Conservation (phyloP, 164 flowering plant species). For the Magnolia sinica region DNA sequence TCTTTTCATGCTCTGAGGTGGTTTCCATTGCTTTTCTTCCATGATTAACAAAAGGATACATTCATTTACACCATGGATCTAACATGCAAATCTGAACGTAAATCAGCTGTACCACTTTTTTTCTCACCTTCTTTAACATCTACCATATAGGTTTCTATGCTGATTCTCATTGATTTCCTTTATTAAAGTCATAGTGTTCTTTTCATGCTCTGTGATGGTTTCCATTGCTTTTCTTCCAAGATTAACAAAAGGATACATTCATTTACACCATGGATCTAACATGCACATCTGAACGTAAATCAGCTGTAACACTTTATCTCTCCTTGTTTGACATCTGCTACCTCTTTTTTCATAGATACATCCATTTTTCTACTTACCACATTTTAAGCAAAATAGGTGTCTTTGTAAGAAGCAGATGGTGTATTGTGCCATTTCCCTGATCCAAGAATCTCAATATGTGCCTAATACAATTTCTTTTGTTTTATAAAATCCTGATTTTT, state of each 20-base stretch:
- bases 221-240: background rate
- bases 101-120: background rate
- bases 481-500: too few relatives aligned
- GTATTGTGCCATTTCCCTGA: too few relatives aligned
- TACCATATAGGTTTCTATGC: slow-evolving; percentile 28
- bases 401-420: too few relatives aligned
- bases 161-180: slow-evolving; percentile 18
- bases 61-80: too few relatives aligned
- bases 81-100: background rate
- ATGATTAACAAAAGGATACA: too few relatives aligned
- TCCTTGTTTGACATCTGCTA: too few relatives aligned
- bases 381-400: background rate
- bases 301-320: background rate
- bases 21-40: slow-evolving; percentile 1
- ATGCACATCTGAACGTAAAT: background rate
- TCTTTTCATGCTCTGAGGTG: background rate
- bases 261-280: too few relatives aligned
- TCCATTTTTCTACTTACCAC: background rate
- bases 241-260: too few relatives aligned
- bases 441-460: background rate
- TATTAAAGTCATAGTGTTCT: slow-evolving; percentile 3
- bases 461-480: background rate
- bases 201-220: background rate
- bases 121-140: background rate
- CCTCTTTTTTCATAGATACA: too few relatives aligned